phyloP scores from a whole-genome alignment of 768 basidiomycete species.

The Suillus americanus region DNA sequence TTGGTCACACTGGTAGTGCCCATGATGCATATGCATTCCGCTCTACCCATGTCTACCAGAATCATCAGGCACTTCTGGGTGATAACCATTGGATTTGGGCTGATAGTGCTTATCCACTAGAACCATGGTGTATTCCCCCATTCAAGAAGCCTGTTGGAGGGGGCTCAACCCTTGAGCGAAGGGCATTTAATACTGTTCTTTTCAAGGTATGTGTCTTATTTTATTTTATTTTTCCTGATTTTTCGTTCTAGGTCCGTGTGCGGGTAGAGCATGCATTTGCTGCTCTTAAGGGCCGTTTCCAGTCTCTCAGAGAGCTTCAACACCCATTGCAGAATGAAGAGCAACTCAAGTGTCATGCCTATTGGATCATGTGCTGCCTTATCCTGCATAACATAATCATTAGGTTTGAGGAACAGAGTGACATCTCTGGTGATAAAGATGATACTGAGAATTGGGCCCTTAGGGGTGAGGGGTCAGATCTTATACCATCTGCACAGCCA shows the following conservation, averaged over 20 bases:
- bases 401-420: not conserved
- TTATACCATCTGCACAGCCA: not conserved
- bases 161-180: not conserved
- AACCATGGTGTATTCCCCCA: not conserved
- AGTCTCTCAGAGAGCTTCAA: not conserved
- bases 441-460: not conserved
- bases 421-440: not conserved
- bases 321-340: not conserved
- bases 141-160: not conserved
- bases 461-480: not conserved
- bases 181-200: not conserved
- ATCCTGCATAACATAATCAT: constrained; percentile 9
- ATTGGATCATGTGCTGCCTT: constrained; percentile 5
- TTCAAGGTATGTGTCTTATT: not conserved
- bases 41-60: not conserved
- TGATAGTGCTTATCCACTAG: not conserved
- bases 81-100: not conserved
- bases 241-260: not conserved
- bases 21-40: not conserved
- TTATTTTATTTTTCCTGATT: not conserved
- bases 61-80: not conserved
- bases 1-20: not conserved
- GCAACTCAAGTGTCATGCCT: not conserved
- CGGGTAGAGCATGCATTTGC: not conserved
- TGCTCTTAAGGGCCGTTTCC: not conserved